phyloP scores from a whole-genome alignment of 2,329 filamentous ascomycete genomes.

The Penicillium occitanis region DNA sequence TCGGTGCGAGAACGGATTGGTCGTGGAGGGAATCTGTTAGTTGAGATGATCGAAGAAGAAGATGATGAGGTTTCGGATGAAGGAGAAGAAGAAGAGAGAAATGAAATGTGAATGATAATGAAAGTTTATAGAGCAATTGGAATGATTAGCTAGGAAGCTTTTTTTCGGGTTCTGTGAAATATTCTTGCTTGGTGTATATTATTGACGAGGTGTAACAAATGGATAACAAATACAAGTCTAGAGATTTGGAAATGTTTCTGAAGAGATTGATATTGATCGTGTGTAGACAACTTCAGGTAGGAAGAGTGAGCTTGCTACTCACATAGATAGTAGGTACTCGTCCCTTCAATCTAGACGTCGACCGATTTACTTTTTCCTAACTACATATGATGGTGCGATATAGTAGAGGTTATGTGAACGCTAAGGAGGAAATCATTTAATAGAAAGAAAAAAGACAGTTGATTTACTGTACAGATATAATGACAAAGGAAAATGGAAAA shows the following conservation, averaged over 20 bases:
- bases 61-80: conserved; percentile 55
- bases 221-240: too few species aligned
- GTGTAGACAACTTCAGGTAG: too few species aligned
- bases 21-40: conserved; percentile 81
- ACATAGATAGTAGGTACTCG: too few species aligned
- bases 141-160: background rate
- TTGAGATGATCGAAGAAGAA: conserved; percentile 64
- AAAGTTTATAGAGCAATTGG: conserved; percentile 4
- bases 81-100: conserved; percentile 37
- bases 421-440: conserved; percentile 1
- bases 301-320: too few species aligned
- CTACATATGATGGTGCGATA: too few species aligned
- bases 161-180: background rate
- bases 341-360: too few species aligned
- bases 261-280: too few species aligned
- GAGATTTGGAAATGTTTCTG: too few species aligned
- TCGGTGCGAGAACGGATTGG: conserved; percentile 74
- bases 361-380: too few species aligned
- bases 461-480: conserved; percentile 23
- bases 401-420: too few species aligned
- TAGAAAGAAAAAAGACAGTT: conserved; percentile 21
- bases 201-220: background rate
- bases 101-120: conserved; percentile 10
- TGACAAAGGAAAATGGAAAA: conserved; percentile 16
- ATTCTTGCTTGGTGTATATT: conserved; percentile 2